These are phyloP conservation scores for Datisca glomerata DNA, from an alignment of 306 rosid species.

Conservation along the genomic window DNA sequence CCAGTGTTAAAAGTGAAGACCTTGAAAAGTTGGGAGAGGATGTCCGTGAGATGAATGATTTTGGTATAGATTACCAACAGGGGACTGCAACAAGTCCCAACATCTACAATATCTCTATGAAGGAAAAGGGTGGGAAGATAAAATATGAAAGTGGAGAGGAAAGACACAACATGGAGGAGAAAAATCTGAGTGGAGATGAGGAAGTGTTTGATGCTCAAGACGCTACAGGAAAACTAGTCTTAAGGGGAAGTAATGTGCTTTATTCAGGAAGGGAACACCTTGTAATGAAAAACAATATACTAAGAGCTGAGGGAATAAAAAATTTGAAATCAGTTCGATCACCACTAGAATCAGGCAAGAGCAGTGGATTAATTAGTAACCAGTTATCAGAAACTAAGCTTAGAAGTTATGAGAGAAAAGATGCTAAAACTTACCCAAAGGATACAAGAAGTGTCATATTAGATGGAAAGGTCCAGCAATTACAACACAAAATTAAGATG, in stretches of 20 bases:
- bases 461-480: conserved; percentile 55
- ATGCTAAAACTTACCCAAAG: conserved; percentile 58
- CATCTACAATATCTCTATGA: conserved; percentile 14
- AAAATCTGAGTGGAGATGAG: conserved; percentile 25
- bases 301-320: conserved; percentile 44
- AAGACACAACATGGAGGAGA: conserved; percentile 18
- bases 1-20: conserved; percentile 25
- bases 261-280: conserved; percentile 18
- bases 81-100: conserved; percentile 23
- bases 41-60: conserved; percentile 15
- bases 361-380: conserved; percentile 26
- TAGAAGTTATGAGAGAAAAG: conserved; percentile 47
- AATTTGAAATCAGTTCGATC: conserved; percentile 81
- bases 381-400: conserved; percentile 28
- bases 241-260: conserved; percentile 14
- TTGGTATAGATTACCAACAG: conserved; percentile 15
- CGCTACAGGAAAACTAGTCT: conserved; percentile 20
- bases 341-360: conserved; percentile 37
- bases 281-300: conserved; percentile 23
- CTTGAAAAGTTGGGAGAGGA: conserved; percentile 20
- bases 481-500: conserved; percentile 65
- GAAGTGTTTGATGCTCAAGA: conserved; percentile 18
- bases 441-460: conserved; percentile 45
- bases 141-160: conserved; percentile 16
- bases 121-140: conserved; percentile 22